Base-by-base conservation (phyloP, 2,329 filamentous ascomycete genomes). In the Leptographium radiaticola region DNA sequence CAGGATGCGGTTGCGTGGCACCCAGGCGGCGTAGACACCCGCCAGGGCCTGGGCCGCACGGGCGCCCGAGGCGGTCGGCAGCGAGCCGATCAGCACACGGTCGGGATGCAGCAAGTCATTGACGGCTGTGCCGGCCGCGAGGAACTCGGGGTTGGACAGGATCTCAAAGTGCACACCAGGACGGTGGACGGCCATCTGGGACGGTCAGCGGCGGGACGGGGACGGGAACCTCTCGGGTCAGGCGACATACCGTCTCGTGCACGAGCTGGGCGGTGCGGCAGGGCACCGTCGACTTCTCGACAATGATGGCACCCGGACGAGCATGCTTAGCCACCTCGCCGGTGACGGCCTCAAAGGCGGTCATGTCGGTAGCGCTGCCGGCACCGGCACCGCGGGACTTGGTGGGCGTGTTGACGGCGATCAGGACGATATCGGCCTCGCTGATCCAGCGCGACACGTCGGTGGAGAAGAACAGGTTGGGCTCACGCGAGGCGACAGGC, bases 221-320 rank as follows among this genome's bases (percentile, higher is more conserved):
- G 36, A 30, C 16, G 48, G 16, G 4, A 5, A 47, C 25, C 8
- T 40, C n/a, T 18, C n/a, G 20, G 11, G 11, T n/a, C 13, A 34
- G 6, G 5, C 8, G 10, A 34, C 74, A 67, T 68, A 88, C 81
- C 59, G 82, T 87, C 59, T 83, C 77, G 60, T 78, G 75, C 42
- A 89, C 80, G 36, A 81, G 76, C 60, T 87, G 76, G 2, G 85
- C 84, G 6, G 86, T 89, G 57, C 83, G 74, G 65, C 84, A 87
- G 3, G 87, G 87, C 31, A 90, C 87, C 0, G 87, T 91, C 54
- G 81, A 86, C 71, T 90, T 91, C 70, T 90, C 86, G 20, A 90
- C 86, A 51, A 91, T 80, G 53, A 90, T 86, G 53, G 84, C 80
- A 49, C 82, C 83, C 18, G 75, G 71, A 34, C 76, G 80, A 4